These are phyloP conservation scores for Fusarium bactridioides DNA, from an alignment of 2,329 filamentous ascomycete species.

Conservation along the genomic window DNA sequence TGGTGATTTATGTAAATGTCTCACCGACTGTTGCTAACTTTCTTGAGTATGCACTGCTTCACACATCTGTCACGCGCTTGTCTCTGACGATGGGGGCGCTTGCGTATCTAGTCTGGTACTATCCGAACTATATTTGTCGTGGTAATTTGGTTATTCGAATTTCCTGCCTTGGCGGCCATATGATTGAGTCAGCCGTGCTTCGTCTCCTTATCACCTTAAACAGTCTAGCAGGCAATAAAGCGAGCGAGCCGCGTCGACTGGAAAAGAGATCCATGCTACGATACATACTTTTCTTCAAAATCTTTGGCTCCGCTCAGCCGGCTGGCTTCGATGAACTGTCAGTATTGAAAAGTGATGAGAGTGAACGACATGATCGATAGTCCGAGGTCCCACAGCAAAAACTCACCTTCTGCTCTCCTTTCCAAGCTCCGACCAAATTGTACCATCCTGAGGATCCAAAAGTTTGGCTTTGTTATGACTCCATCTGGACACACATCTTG, in stretches of 20 bases:
- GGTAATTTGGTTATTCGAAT: conserved; percentile 11
- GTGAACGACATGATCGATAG: neutral
- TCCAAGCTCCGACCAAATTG: neutral
- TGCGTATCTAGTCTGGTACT: conserved; percentile 17
- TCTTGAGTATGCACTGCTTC: neutral
- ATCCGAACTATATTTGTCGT: conserved; percentile 15
- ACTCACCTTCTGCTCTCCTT: conserved; percentile 5
- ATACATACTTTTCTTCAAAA: conserved; percentile 1
- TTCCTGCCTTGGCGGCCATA: neutral
- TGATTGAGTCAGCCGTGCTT: conserved; percentile 29
- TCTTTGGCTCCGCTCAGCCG: neutral
- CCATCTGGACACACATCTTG: neutral
- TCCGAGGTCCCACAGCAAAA: neutral
- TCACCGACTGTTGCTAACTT: conserved; percentile 25
- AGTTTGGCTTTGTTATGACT: conserved; percentile 12
- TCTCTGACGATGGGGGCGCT: conserved; percentile 8
- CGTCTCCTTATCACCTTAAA: neutral
- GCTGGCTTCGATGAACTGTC: neutral
- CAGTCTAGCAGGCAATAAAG: neutral
- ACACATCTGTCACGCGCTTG: conserved; percentile 16
- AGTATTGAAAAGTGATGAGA: neutral
- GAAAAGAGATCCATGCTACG: neutral
- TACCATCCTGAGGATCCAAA: neutral
- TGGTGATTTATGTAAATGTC: neutral
- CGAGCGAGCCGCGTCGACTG: neutral